Evolutionary conservation across 2,329 filamentous ascomycete species (phyloP).

Genomic region (Simplicillium sp.): DNA sequence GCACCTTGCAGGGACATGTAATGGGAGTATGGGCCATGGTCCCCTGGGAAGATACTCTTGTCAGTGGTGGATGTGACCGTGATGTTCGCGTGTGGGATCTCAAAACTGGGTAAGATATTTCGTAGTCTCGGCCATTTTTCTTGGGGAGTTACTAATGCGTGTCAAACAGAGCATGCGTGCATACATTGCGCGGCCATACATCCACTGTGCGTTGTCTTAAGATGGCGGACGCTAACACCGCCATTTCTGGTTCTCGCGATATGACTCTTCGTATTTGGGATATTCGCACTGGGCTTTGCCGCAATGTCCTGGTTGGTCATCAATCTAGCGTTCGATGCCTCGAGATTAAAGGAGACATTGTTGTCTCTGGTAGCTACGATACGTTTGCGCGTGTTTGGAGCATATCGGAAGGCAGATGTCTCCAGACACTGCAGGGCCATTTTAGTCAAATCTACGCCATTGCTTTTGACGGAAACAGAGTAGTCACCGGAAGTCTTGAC

Average conservation of each 20-base stretch:
- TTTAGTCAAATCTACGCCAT: conserved; percentile 99
- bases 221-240: conserved; percentile 90
- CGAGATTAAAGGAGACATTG: conserved; percentile 90
- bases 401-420: conserved; percentile 87
- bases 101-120: conserved; percentile 64
- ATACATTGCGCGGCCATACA: conserved; percentile 86
- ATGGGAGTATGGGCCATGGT: conserved; percentile 99
- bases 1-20: conserved; percentile 86
- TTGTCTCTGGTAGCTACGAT: conserved; percentile 97
- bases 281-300: conserved; percentile 76
- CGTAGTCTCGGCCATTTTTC: neutral
- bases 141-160: conserved; percentile 9
- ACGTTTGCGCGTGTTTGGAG: conserved; percentile 97
- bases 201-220: conserved; percentile 95
- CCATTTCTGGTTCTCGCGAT: conserved; percentile 92
- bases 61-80: conserved; percentile 92
- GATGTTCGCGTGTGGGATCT: conserved; percentile 97
- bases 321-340: conserved; percentile 92
- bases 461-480: conserved; percentile 86
- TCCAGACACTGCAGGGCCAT: conserved; percentile 84
- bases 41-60: conserved; percentile 88
- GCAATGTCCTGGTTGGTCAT: conserved; percentile 86
- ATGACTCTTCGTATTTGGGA: conserved; percentile 95
- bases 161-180: conserved; percentile 53
- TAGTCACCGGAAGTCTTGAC: conserved; percentile 91